Percentiles rank a stretch among this genome's conserved stretches.
Conservation (phyloP, 2,329 filamentous ascomycete species). For the Alternaria alternata region DNA sequence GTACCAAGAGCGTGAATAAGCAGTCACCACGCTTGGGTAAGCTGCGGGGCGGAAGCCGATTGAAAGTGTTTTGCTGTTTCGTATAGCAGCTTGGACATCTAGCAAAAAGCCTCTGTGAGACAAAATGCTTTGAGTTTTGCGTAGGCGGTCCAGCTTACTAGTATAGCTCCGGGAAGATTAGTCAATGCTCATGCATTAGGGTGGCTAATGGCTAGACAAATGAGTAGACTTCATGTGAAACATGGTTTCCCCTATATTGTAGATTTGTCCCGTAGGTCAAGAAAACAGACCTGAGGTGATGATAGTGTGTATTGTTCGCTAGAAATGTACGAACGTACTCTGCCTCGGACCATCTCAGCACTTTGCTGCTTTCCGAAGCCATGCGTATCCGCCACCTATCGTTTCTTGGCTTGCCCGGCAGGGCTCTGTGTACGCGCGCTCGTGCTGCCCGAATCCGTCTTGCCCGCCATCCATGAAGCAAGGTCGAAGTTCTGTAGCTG, state of each 20-base stretch:
- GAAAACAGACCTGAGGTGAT: neutral
- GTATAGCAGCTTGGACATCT: neutral
- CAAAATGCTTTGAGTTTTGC: neutral
- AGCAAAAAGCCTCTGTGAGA: neutral
- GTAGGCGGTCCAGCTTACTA: neutral
- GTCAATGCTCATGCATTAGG: neutral
- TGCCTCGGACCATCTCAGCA: neutral
- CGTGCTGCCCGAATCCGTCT: slow-evolving; percentile 39
- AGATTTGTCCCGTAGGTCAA: no score
- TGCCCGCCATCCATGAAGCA: slow-evolving; percentile 73
- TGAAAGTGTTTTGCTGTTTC: neutral
- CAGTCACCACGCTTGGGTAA: slow-evolving; percentile 7
- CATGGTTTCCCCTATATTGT: no score
- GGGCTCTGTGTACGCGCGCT: slow-evolving; percentile 38
- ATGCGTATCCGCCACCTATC: slow-evolving; percentile 14
- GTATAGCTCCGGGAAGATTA: neutral
- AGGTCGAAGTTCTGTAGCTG: slow-evolving; percentile 71
- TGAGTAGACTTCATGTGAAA: neutral
- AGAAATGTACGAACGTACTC: neutral
- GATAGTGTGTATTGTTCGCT: slow-evolving; percentile 4
- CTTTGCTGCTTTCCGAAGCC: neutral
- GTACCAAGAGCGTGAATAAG: slow-evolving; percentile 15
- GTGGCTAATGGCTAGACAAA: neutral
- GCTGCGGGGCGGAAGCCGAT: slow-evolving; percentile 6
- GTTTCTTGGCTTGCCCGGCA: slow-evolving; percentile 37